A percentile compares a stretch with the other conserved stretches of the same genome.
These are phyloP conservation scores for Amanita polypyramis DNA, from an alignment of 768 basidiomycete species.

Conservation along the genomic window DNA sequence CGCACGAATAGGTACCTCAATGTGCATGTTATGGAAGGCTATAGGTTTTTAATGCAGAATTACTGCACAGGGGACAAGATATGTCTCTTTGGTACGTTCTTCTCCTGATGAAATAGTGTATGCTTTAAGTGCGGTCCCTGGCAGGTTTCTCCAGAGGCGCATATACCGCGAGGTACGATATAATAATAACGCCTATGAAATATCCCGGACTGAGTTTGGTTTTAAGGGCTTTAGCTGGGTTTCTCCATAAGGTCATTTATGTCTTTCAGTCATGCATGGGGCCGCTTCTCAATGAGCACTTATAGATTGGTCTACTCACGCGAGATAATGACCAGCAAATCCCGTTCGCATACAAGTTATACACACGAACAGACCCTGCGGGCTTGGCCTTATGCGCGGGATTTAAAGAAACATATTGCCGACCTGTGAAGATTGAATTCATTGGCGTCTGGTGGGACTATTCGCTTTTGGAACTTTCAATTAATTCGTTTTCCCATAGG, in stretches of 20 bases:
- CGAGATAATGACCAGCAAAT: constrained; percentile 60
- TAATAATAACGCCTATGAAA: constrained; percentile 18
- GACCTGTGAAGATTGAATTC: constrained; percentile 62
- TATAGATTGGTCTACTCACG: constrained; percentile 61
- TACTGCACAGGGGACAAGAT: constrained; percentile 65
- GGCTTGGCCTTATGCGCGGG: constrained; percentile 41
- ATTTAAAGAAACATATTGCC: constrained; percentile 67
- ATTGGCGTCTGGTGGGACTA: constrained; percentile 61
- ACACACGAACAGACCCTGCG: constrained; percentile 36
- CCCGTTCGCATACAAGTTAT: constrained; percentile 67
- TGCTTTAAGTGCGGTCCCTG: background rate
- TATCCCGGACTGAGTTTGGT: background rate
- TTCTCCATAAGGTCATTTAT: constrained; percentile 51
- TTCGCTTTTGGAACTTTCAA: background rate
- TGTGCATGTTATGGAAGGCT: constrained; percentile 64
- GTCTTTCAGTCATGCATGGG: background rate
- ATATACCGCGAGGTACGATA: constrained; percentile 38
- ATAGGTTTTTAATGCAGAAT: constrained; percentile 71
- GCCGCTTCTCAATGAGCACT: constrained; percentile 1
- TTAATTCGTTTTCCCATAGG: constrained; percentile 24
- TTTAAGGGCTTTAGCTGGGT: constrained; percentile 63
- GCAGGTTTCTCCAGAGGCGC: constrained; percentile 65
- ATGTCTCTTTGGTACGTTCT: constrained; percentile 52
- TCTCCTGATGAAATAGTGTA: background rate
- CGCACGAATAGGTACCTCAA: constrained; percentile 51